Conservation (phyloP, 176 grass and related monocot species). For the Oryza longistaminata region DNA sequence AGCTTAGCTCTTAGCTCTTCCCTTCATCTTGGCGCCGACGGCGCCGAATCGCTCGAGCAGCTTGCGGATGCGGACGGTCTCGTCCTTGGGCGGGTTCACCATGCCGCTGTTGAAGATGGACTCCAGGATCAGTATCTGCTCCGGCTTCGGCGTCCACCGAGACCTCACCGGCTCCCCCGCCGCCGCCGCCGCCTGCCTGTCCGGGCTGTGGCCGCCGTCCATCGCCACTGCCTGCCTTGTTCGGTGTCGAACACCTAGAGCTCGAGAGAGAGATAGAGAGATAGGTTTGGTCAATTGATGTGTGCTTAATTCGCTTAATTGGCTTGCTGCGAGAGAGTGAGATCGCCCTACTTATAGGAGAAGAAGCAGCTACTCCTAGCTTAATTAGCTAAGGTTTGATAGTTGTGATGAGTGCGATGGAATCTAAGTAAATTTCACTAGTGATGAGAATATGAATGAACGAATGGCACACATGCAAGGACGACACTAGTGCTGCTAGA, state of each 20-base stretch:
- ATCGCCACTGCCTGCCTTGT: not conserved
- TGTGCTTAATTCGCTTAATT: not conserved
- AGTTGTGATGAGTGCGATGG: not conserved
- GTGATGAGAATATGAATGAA: not conserved
- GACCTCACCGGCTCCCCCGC: constrained; percentile 62
- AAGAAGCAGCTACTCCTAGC: not conserved
- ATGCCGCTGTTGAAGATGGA: constrained; percentile 98
- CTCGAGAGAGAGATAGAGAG: not conserved
- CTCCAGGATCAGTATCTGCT: constrained; percentile 95
- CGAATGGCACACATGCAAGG: not conserved
- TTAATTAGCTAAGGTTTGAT: not conserved
- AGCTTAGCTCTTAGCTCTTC: not conserved
- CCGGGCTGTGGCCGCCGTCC: constrained; percentile 47
- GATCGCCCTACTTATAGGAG: not conserved
- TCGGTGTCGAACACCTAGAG: not conserved
- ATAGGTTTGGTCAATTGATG: not conserved
- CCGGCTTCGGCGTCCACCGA: constrained; percentile 93
- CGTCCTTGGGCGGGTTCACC: constrained; percentile 96
- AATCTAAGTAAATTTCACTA: not conserved
- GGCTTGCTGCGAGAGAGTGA: not conserved
- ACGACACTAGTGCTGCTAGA: not conserved
- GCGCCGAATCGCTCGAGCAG: constrained; percentile 90
- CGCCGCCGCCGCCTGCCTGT: constrained; percentile 25
- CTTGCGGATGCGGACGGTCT: constrained; percentile 91
- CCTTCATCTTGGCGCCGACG: constrained; percentile 47